Percentiles rank a stretch among this genome's conserved stretches.
These are phyloP conservation scores for Pseudonectria buxi DNA, from an alignment of 2,329 filamentous ascomycete genomes.

Conservation along the genomic window DNA sequence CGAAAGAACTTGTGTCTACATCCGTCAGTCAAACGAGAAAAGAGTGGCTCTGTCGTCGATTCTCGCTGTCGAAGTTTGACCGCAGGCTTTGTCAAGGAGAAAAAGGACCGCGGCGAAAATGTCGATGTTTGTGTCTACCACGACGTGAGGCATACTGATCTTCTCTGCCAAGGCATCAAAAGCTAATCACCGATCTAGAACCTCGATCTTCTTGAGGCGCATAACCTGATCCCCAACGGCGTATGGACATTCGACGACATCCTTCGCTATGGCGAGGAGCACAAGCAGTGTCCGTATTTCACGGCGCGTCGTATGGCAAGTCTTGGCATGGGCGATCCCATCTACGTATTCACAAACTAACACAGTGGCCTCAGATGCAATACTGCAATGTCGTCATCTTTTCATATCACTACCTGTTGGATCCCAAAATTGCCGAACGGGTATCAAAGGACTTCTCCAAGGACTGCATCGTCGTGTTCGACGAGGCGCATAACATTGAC, in stretches of 20 bases:
- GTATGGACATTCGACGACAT: conserved; percentile 94
- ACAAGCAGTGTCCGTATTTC: conserved; percentile 98
- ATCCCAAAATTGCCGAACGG: conserved; percentile 94
- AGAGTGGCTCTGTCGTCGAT: conserved; percentile 90
- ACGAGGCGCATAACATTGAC: conserved; percentile 98
- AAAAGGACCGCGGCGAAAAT: conserved; percentile 90
- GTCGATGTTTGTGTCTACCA: conserved; percentile 95
- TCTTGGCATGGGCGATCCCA: no score
- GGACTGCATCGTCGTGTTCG: conserved; percentile 97
- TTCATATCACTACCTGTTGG: conserved; percentile 95
- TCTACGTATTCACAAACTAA: conserved; percentile 2
- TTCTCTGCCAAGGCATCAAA: not conserved
- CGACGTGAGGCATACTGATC: conserved; percentile 52
- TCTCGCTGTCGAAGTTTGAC: conserved; percentile 93
- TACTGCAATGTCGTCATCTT: conserved; percentile 99
- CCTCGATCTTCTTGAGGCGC: conserved; percentile 86
- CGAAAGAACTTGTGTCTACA: conserved; percentile 96
- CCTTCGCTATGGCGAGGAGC: conserved; percentile 81
- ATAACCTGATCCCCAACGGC: conserved; percentile 88
- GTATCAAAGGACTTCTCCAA: conserved; percentile 95
- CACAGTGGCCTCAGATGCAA: conserved; percentile 61
- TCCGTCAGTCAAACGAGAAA: conserved; percentile 91
- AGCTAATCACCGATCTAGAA: conserved; percentile 48
- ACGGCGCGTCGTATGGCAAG: conserved; percentile 85
- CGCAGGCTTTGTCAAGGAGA: conserved; percentile 94